Percentiles rank a stretch among this genome's conserved stretches.
Conservation (phyloP, 192 early-diverging fungal species). For the Coemansia sp. region DNA sequence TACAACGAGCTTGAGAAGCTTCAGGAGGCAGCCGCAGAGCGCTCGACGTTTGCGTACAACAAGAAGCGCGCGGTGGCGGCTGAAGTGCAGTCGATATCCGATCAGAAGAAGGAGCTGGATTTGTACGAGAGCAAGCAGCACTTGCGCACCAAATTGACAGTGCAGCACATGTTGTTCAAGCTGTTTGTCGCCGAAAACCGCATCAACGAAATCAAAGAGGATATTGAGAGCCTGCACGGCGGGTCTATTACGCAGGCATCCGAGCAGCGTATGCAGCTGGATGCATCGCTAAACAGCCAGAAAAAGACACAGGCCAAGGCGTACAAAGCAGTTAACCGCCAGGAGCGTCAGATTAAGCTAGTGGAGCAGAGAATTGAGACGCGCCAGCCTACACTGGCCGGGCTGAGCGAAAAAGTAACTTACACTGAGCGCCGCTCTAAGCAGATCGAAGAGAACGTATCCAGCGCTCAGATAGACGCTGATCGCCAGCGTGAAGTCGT, state of each 20-base stretch:
- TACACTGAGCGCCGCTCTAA: conserved; percentile 69
- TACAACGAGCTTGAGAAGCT: conserved; percentile 81
- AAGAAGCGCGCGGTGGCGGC: conserved; percentile 84
- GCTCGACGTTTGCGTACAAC: conserved; percentile 84
- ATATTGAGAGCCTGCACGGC: conserved; percentile 61
- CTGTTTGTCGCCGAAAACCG: conserved; percentile 84
- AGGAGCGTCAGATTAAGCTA: conserved; percentile 74
- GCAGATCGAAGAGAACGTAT: conserved; percentile 61
- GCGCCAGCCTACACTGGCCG: conserved; percentile 39
- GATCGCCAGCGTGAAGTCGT: conserved; percentile 58
- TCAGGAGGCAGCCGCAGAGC: conserved; percentile 86
- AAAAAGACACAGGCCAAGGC: conserved; percentile 68
- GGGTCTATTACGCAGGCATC: conserved; percentile 35
- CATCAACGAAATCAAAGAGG: conserved; percentile 59
- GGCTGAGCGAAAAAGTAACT: conserved; percentile 70
- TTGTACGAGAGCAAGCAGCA: conserved; percentile 73
- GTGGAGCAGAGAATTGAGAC: conserved; percentile 73
- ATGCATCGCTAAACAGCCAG: conserved; percentile 63
- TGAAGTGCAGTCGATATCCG: conserved; percentile 90
- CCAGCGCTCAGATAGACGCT: conserved; percentile 54
- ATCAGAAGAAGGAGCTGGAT: conserved; percentile 91
- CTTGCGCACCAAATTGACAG: conserved; percentile 60
- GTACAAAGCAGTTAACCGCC: conserved; percentile 68
- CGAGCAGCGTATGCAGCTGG: conserved; percentile 57
- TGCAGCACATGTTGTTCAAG: conserved; percentile 83